Evolutionary conservation across 1,284 basidiomycete genomes (phyloP).

Genomic region (Leccinum fallax): DNA sequence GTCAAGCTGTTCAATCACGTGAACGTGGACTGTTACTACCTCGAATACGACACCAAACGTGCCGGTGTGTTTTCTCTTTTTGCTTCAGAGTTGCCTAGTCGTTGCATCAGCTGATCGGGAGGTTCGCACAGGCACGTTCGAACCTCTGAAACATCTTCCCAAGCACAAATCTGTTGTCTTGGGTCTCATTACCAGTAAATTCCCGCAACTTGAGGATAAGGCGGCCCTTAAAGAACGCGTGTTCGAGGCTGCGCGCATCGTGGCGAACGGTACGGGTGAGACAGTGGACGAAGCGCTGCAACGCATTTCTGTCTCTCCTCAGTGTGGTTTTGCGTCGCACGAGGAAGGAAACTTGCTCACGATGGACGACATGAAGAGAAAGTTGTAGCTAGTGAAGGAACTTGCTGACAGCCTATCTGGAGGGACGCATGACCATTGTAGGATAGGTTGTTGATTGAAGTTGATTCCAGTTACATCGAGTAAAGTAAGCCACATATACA

Average conservation of each 20-base stretch:
- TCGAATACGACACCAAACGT: conserved; percentile 79
- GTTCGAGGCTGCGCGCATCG: conserved; percentile 60
- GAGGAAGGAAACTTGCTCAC: neutral
- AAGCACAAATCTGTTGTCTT: neutral
- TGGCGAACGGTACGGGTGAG: conserved; percentile 51
- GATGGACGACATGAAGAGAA: conserved; percentile 25
- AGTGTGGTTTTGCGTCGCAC: conserved; percentile 44
- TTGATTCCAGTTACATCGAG: neutral
- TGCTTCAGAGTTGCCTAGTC: conserved; percentile 35
- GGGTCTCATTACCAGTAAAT: conserved; percentile 76
- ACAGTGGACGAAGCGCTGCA: conserved; percentile 45
- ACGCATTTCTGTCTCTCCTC: conserved; percentile 69
- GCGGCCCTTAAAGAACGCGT: conserved; percentile 49
- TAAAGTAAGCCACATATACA: neutral
- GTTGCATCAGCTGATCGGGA: conserved; percentile 42
- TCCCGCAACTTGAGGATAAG: conserved; percentile 52
- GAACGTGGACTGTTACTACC: conserved; percentile 77
- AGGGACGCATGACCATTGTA: conserved; percentile 20
- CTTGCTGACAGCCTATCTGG: conserved; percentile 23
- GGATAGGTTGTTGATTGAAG: neutral
- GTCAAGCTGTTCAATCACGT: conserved; percentile 71
- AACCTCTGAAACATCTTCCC: conserved; percentile 51
- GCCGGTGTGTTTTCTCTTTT: conserved; percentile 48
- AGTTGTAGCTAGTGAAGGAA: conserved; percentile 10
- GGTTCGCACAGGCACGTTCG: conserved; percentile 38